phyloP scores from a whole-genome alignment of 768 basidiomycete species.

The Lyophyllum shimeji region DNA sequence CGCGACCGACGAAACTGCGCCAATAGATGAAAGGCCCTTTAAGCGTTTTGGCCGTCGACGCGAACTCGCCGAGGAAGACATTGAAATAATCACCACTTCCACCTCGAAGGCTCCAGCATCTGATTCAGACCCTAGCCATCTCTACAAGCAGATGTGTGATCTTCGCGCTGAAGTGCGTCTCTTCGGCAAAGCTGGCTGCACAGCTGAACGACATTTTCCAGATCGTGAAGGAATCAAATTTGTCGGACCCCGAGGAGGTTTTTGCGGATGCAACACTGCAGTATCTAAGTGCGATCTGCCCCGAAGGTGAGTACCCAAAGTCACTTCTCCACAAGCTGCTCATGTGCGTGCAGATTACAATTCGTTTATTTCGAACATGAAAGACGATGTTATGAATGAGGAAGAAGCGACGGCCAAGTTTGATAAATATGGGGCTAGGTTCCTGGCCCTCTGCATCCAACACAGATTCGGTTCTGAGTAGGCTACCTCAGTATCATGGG shows the following conservation, averaged over 20 bases:
- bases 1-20: conserved; percentile 6
- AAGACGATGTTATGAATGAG: conserved; percentile 33
- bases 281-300: conserved; percentile 36
- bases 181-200: neutral
- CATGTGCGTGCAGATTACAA: conserved; percentile 29
- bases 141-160: conserved; percentile 25
- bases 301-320: conserved; percentile 32
- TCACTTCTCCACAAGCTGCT: neutral
- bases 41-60: neutral
- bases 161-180: conserved; percentile 25
- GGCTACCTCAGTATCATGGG: neutral
- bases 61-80: neutral
- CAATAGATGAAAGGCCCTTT: neutral
- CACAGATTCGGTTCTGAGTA: conserved; percentile 22
- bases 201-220: conserved; percentile 9
- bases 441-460: conserved; percentile 37
- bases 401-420: conserved; percentile 43
- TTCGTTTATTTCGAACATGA: conserved; percentile 37
- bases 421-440: conserved; percentile 32
- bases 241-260: conserved; percentile 29
- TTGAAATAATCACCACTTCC: neutral
- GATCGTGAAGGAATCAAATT: conserved; percentile 26
- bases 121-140: conserved; percentile 16
- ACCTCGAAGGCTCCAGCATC: neutral
- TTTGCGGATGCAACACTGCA: conserved; percentile 36